A percentile compares a stretch with the other conserved stretches of the same genome.
Evolutionary conservation across 148 eudicot species (phyloP).

Genomic region (Tetragonia tetragonoides): DNA sequence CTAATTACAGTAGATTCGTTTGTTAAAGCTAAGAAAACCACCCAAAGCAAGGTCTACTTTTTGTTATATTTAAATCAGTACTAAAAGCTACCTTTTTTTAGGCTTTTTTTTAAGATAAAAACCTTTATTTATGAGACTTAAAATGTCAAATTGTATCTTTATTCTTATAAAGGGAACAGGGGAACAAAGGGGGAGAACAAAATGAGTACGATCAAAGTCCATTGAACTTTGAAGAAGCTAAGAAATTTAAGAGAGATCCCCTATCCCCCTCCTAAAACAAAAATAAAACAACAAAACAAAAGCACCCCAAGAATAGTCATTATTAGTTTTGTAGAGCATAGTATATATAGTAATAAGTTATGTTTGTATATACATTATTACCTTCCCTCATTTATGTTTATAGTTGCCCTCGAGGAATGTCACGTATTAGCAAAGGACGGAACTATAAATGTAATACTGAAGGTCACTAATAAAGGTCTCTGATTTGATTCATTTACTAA

Average conservation of each 20-base stretch:
- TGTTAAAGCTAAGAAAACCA: not conserved
- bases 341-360: no score
- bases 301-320: not conserved
- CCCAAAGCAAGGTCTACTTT: conserved; percentile 5
- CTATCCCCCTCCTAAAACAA: not conserved
- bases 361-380: no score
- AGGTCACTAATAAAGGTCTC: no score
- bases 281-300: not conserved
- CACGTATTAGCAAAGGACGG: no score
- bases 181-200: not conserved
- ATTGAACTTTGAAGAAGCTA: not conserved
- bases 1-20: conserved; percentile 15
- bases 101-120: no score
- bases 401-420: no score
- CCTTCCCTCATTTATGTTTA: no score
- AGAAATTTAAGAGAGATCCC: not conserved
- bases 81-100: not conserved
- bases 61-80: not conserved
- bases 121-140: not conserved
- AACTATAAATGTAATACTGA: no score
- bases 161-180: not conserved
- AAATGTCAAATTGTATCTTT: conserved; percentile 1
- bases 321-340: no score
- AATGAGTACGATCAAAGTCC: not conserved
- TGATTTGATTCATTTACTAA: no score